Evolutionary conservation across 2,329 filamentous ascomycete genomes (phyloP).

Genomic region (Colletotrichum agaves): DNA sequence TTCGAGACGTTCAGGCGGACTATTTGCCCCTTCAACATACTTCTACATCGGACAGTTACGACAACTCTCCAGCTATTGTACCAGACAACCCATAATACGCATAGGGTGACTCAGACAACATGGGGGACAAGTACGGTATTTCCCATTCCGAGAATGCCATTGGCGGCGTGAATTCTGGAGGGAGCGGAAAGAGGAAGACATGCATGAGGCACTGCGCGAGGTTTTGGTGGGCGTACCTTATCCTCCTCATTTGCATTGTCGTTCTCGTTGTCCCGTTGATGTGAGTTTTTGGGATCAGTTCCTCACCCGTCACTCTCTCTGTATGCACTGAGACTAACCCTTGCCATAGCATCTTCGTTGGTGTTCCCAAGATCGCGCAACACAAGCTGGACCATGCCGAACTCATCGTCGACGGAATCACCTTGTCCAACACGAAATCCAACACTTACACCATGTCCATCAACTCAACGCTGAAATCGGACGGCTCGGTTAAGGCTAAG

Average conservation of each 20-base stretch:
- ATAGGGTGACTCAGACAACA: slow-evolving; percentile 39
- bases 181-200: slow-evolving; percentile 49
- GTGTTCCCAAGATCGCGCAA: slow-evolving; percentile 67
- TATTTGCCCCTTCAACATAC: background rate
- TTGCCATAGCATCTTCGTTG: slow-evolving; percentile 62
- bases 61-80: background rate
- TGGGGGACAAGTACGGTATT: slow-evolving; percentile 52
- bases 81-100: background rate
- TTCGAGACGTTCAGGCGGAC: slow-evolving; percentile 19
- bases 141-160: slow-evolving; percentile 48
- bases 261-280: slow-evolving; percentile 67
- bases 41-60: background rate
- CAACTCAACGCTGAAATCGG: slow-evolving; percentile 65
- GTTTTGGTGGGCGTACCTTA: slow-evolving; percentile 71
- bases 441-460: slow-evolving; percentile 62
- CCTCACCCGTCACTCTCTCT: background rate
- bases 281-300: slow-evolving; percentile 56
- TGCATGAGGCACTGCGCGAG: slow-evolving; percentile 60
- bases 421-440: slow-evolving; percentile 57
- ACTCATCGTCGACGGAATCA: slow-evolving; percentile 63
- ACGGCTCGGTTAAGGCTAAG: slow-evolving; percentile 62
- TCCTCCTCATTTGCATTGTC: slow-evolving; percentile 60
- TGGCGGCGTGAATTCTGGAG: slow-evolving; percentile 32
- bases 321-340: slow-evolving; percentile 15
- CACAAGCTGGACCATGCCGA: slow-evolving; percentile 63